Conservation (phyloP, 2,329 filamentous ascomycete genomes). For the Huntiella omanensis region DNA sequence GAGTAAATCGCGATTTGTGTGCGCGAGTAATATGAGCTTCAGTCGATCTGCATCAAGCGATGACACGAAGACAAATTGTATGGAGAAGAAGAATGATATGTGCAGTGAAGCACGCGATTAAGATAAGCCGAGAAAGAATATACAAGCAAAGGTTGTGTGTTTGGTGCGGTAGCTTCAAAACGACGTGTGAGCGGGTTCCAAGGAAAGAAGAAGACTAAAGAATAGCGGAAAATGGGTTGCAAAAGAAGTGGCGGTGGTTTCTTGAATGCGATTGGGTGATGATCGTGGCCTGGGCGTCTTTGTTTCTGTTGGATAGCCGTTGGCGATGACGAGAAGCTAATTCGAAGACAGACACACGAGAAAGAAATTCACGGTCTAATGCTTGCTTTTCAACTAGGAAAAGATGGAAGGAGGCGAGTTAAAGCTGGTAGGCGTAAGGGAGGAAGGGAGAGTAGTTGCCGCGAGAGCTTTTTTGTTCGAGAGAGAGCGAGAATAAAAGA, state of each 20-base stretch:
- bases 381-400: constrained; percentile 16
- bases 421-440: too few relatives aligned
- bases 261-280: neutral
- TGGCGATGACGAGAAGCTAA: too few relatives aligned
- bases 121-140: too few relatives aligned
- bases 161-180: too few relatives aligned
- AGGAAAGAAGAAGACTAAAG: neutral
- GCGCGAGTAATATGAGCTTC: neutral
- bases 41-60: neutral
- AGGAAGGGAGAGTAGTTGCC: too few relatives aligned
- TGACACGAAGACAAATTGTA: neutral
- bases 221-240: neutral
- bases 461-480: too few relatives aligned
- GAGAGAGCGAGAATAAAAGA: constrained; percentile 13
- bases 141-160: too few relatives aligned
- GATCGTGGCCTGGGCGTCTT: neutral
- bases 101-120: too few relatives aligned
- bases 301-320: too few relatives aligned
- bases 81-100: neutral
- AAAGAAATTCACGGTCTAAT: constrained; percentile 15
- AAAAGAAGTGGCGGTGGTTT: neutral
- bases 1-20: neutral
- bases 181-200: neutral
- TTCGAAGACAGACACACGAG: constrained; percentile 7
- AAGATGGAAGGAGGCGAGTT: constrained; percentile 9